A percentile compares a stretch with the other conserved stretches of the same genome.
These are phyloP conservation scores for Golubevia sp. DNA, from an alignment of 1,284 basidiomycete genomes.

Conservation along the genomic window DNA sequence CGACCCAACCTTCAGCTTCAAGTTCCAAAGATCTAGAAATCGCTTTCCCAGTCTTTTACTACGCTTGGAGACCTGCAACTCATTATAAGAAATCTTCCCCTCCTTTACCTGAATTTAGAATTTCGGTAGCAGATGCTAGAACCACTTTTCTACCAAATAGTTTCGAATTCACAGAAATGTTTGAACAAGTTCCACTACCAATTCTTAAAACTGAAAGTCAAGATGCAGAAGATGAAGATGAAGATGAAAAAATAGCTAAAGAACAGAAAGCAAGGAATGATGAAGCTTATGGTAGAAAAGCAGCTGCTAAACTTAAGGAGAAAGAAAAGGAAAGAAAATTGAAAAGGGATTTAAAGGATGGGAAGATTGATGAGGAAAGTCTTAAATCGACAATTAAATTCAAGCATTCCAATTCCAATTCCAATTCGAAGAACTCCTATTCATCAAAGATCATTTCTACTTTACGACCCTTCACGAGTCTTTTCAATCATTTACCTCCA, in stretches of 20 bases:
- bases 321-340: conserved; percentile 17
- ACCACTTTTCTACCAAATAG: conserved; percentile 21
- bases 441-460: background rate
- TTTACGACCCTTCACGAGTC: conserved; percentile 1
- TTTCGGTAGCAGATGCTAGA: conserved; percentile 69
- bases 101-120: conserved; percentile 81
- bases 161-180: conserved; percentile 35
- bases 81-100: conserved; percentile 79
- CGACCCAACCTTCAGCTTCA: conserved; percentile 5
- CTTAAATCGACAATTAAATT: too few relatives aligned
- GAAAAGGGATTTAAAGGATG: conserved; percentile 13
- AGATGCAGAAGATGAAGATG: background rate
- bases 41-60: conserved; percentile 83
- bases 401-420: too few relatives aligned
- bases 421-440: too few relatives aligned
- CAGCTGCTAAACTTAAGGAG: conserved; percentile 13
- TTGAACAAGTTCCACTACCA: conserved; percentile 39
- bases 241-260: conserved; percentile 8
- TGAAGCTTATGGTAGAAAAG: conserved; percentile 15
- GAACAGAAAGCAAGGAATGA: conserved; percentile 5
- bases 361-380: conserved; percentile 2
- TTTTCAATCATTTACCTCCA: conserved; percentile 10
- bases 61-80: conserved; percentile 88
- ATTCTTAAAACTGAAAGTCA: conserved; percentile 10
- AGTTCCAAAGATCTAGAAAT: conserved; percentile 59